phyloP scores from a whole-genome alignment of 1,284 basidiomycete genomes.

The Leccinum subspadiceum region DNA sequence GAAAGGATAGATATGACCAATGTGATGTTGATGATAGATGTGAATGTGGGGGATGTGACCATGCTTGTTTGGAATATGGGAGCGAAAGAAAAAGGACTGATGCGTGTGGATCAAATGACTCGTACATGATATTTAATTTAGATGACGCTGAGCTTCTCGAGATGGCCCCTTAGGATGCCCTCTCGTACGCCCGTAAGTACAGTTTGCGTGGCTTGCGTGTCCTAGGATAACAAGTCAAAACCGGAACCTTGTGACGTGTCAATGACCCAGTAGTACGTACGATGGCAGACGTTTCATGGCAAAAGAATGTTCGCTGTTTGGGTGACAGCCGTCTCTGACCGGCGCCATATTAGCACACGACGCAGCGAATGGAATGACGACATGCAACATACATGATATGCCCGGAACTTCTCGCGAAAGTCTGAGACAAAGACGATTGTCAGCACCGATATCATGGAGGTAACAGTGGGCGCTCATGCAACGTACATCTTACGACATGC shows the following conservation, averaged over 20 bases:
- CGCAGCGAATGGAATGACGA: neutral
- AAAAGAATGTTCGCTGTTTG: conserved; percentile 46
- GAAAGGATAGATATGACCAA: neutral
- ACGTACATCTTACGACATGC: conserved; percentile 50
- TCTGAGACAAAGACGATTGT: conserved; percentile 31
- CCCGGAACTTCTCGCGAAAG: conserved; percentile 51
- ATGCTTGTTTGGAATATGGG: neutral
- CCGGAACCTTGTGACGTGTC: neutral
- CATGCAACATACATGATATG: conserved; percentile 42
- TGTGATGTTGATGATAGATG: neutral
- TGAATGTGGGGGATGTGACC: neutral
- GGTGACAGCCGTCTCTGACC: conserved; percentile 46
- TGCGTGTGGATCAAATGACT: neutral
- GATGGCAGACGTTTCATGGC: conserved; percentile 50
- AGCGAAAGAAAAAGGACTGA: neutral
- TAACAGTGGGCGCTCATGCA: neutral
- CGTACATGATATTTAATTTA: conserved; percentile 11
- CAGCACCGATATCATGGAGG: neutral
- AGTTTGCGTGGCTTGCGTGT: conserved; percentile 46
- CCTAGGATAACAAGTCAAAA: conserved; percentile 32
- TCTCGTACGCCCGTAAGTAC: conserved; percentile 42
- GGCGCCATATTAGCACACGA: conserved; percentile 7
- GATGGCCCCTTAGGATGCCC: conserved; percentile 29
- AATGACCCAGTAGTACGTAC: conserved; percentile 29
- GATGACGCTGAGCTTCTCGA: conserved; percentile 31